Evolutionary conservation across 495 filamentous ascomycete genomes (phyloP), one percentile per base, ranked within the genome.

Genomic region (Chaetomium tenue): DNA sequence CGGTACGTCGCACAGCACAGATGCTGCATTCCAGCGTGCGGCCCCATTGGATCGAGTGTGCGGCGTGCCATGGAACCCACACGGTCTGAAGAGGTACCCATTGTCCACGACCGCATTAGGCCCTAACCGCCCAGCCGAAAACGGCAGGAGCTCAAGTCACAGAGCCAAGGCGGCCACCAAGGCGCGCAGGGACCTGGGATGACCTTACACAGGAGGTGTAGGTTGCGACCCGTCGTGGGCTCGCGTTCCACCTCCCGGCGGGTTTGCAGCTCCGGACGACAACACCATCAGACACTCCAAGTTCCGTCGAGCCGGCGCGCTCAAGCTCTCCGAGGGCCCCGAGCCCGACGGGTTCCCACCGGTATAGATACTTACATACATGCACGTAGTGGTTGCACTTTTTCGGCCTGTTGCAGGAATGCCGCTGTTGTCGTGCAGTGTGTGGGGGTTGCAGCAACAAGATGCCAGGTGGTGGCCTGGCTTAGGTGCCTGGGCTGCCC

Each of bases 111-210:
- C 37, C 37, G 22, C 20, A 44, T 8, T 0, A 18, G 15, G 50
- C 7, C 1, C 40, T 60, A 65, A 22, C 58, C 58, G 47, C 48
- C 40, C 44, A 11, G 42, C 58, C 64, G 40, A 61, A 66, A 66
- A 56, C 39, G 64, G 64, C 58, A 66, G 64, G 64, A 61, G 64
- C 57, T 40, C 18, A 56, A 56, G 6, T 39, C 28, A 6, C 30
- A 55, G 23, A 28, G 50, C 25, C 50, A 28, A 23, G 12, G 15
- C 15, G 6, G n/a, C 15, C 46, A 18, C 11, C 22, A 15, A 52
- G 50, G 25, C 25, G 50, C 4, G 11, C 25, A 23, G 18, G 50
- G 50, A 11, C 23, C 25, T 15, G 16, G 51, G 51, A 33, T 53
- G 51, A 12, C 3, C 51, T 13, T n/a, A n/a, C n/a, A n/a, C n/a